phyloP scores from a whole-genome alignment of 2,329 filamentous ascomycete species.

The Bipolaris victoriae region DNA sequence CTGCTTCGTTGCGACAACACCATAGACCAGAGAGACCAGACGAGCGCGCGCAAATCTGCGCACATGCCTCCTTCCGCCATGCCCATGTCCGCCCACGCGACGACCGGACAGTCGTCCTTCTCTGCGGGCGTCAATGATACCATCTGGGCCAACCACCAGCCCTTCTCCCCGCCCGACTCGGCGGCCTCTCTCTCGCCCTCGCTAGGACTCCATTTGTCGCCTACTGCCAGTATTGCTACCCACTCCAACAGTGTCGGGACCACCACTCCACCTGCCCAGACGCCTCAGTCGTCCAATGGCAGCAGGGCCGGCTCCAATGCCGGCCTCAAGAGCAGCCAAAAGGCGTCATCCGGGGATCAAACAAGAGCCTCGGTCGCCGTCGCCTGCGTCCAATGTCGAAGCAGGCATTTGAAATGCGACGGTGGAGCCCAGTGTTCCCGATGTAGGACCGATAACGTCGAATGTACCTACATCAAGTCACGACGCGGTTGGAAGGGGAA shows the following conservation, averaged over 20 bases:
- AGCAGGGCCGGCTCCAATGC: slow-evolving; percentile 26
- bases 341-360: slow-evolving; percentile 24
- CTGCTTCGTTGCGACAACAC: slow-evolving; percentile 6
- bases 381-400: slow-evolving; percentile 61
- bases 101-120: slow-evolving; percentile 31
- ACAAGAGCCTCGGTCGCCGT: slow-evolving; percentile 47
- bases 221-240: slow-evolving; percentile 36
- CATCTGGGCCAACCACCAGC: slow-evolving; percentile 40
- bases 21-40: neutral
- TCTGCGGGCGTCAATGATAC: slow-evolving; percentile 43
- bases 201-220: slow-evolving; percentile 40
- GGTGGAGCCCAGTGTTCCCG: slow-evolving; percentile 57
- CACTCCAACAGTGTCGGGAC: slow-evolving; percentile 36
- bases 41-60: slow-evolving; percentile 7
- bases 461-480: slow-evolving; percentile 60
- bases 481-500: slow-evolving; percentile 58
- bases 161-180: slow-evolving; percentile 32
- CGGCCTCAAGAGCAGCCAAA: slow-evolving; percentile 29
- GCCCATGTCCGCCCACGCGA: slow-evolving; percentile 35
- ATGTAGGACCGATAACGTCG: slow-evolving; percentile 53
- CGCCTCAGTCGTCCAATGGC: slow-evolving; percentile 35
- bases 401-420: slow-evolving; percentile 61
- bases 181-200: slow-evolving; percentile 27
- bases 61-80: slow-evolving; percentile 32
- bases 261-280: slow-evolving; percentile 41